Evolutionary conservation across 768 basidiomycete species (phyloP), one percentile per base, ranked within the genome.

Genomic region (Tylopilus felleus): DNA sequence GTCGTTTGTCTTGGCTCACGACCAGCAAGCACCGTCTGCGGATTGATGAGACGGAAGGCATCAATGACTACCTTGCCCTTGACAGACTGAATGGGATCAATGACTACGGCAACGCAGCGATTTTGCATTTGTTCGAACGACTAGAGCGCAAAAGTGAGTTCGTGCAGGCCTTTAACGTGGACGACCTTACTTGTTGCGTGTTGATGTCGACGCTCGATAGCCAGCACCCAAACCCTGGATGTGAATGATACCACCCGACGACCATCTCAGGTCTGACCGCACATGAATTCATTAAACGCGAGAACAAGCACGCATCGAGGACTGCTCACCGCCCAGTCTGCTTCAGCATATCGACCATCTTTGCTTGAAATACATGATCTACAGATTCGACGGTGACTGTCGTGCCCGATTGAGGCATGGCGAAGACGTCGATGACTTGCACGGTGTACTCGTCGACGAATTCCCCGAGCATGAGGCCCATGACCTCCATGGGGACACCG

Each of bases 211-310:
- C 96, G 63, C 93, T 94, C 43, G 95, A 98, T 38, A 99, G 77
- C 97, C 97, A 99, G 71, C 97, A 99, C 5, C 97, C 97, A 73
- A 98, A 99, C 35, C 97, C 97, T 51, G 97, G 97, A 77, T 99
- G 97, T 36, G 97, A 98, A 73, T 99, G 97, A 67, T 99, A 99
- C 97, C 97, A 99, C 4, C 97, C 97, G 1, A 99, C 97, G 6
- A 98, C 97, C 85, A 88, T 91, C 77, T 98, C 97, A 29, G 96
- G 91, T 63, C 95, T 86, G 54, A 16, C 28, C n/a, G 7, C 45
- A 49, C 46, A n/a, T 31, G 25, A 52, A 31, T 42, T 61, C 45
- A 44, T 48, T 52, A 47, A 45, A 49, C 42, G 31, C 27, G 25
- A 33, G 14, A 28, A 22, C 40, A 44, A 40, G 48, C 28, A 46